These are phyloP conservation scores for Xerocomus minutiporus DNA, from an alignment of 1,284 basidiomycete genomes.

Conservation along the genomic window DNA sequence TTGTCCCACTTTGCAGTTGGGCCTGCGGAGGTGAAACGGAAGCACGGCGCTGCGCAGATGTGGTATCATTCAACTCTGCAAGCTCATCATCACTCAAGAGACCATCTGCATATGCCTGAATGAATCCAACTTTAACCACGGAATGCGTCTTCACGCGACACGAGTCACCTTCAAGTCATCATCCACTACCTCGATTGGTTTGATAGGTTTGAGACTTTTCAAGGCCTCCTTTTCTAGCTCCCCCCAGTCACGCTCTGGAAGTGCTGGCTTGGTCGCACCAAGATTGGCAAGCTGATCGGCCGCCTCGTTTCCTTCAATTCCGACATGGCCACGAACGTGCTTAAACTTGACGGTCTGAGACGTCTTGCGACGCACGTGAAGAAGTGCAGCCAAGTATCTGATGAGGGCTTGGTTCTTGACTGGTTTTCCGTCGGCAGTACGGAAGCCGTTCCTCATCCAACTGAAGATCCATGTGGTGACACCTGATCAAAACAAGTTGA, in stretches of 20 bases:
- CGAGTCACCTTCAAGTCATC: constrained; percentile 22
- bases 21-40: neutral
- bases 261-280: constrained; percentile 41
- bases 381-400: constrained; percentile 52
- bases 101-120: constrained; percentile 23
- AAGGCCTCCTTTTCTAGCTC: constrained; percentile 17
- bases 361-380: constrained; percentile 42
- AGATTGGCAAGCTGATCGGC: constrained; percentile 67
- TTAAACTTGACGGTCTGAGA: constrained; percentile 56
- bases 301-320: constrained; percentile 71
- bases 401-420: constrained; percentile 69
- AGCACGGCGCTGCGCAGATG: neutral
- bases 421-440: constrained; percentile 41
- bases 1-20: neutral
- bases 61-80: constrained; percentile 1
- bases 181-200: neutral
- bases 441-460: constrained; percentile 57
- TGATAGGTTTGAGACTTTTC: constrained; percentile 8
- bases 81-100: constrained; percentile 14
- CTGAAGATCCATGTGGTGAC: constrained; percentile 58
- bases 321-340: constrained; percentile 70
- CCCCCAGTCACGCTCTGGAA: constrained; percentile 57
- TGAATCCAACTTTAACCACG: constrained; percentile 6
- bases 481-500: constrained; percentile 39
- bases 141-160: neutral